Evolutionary conservation across 2,329 filamentous ascomycete genomes (phyloP).

Genomic region (Aspergillus bombycis): DNA sequence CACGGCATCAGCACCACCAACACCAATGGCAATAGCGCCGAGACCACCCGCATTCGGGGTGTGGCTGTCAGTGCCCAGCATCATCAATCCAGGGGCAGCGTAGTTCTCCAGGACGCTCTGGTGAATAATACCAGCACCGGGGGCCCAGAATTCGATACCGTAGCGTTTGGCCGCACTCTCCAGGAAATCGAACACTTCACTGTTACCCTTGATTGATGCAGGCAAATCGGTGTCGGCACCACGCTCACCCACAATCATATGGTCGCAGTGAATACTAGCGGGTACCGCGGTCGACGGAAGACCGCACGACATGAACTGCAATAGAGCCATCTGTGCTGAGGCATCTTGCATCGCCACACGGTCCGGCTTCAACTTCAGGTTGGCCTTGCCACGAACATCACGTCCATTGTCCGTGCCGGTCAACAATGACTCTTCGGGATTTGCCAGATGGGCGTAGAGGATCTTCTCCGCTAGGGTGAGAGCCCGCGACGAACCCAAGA

Average conservation of each 20-base stretch:
- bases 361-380: constrained; percentile 95
- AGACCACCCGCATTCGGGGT: constrained; percentile 96
- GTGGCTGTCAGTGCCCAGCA: constrained; percentile 97
- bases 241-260: constrained; percentile 94
- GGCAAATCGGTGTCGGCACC: constrained; percentile 85
- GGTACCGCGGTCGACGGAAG: constrained; percentile 88
- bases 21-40: constrained; percentile 91
- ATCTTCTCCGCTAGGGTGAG: constrained; percentile 98
- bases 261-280: constrained; percentile 97
- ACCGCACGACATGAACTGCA: constrained; percentile 98
- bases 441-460: constrained; percentile 91
- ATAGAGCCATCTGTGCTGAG: constrained; percentile 94
- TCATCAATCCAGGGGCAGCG: constrained; percentile 94
- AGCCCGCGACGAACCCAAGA: constrained; percentile 65
- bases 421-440: constrained; percentile 84
- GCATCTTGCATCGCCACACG: constrained; percentile 99
- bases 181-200: constrained; percentile 96
- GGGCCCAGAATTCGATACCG: constrained; percentile 94
- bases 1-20: constrained; percentile 95
- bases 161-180: constrained; percentile 90
- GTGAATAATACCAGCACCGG: constrained; percentile 92
- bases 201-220: constrained; percentile 85
- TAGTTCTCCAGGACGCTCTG: constrained; percentile 99
- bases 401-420: constrained; percentile 80
- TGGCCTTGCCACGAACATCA: constrained; percentile 82